Evolutionary conservation across 2,329 filamentous ascomycete species (phyloP).

Genomic region (Plectosphaerella sp.): DNA sequence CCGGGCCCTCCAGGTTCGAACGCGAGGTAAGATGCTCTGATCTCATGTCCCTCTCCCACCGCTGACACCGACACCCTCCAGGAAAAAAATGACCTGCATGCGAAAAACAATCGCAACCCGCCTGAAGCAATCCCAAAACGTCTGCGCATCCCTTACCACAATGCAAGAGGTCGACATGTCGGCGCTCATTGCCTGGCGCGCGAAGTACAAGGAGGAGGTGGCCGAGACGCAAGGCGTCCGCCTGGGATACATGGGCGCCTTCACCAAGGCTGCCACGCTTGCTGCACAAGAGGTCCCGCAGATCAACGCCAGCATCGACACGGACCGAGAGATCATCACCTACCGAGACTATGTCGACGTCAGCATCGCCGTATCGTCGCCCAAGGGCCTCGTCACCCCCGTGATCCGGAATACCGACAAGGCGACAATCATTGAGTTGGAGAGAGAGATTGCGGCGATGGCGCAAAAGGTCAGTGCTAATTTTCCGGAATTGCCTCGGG

Average conservation of each 20-base stretch:
- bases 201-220: constrained; percentile 57
- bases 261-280: constrained; percentile 66
- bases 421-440: constrained; percentile 24
- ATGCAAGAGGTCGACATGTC: constrained; percentile 41
- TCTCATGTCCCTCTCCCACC: background rate
- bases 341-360: constrained; percentile 66
- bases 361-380: constrained; percentile 69
- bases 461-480: constrained; percentile 64
- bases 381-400: constrained; percentile 68
- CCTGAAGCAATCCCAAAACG: constrained; percentile 63
- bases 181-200: constrained; percentile 59
- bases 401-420: constrained; percentile 65
- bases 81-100: constrained; percentile 55
- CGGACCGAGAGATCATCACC: constrained; percentile 53
- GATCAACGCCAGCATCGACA: constrained; percentile 58
- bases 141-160: constrained; percentile 68
- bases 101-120: constrained; percentile 69
- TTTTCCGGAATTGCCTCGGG: no score
- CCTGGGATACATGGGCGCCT: constrained; percentile 71
- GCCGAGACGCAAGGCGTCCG: constrained; percentile 22
- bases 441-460: constrained; percentile 58
- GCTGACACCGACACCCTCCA: background rate
- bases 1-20: background rate
- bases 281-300: constrained; percentile 66
- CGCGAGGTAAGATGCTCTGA: background rate